A percentile compares a stretch with the other conserved stretches of the same genome.
Evolutionary conservation across 768 basidiomycete genomes (phyloP).

Genomic region (Mycena vulgaris): DNA sequence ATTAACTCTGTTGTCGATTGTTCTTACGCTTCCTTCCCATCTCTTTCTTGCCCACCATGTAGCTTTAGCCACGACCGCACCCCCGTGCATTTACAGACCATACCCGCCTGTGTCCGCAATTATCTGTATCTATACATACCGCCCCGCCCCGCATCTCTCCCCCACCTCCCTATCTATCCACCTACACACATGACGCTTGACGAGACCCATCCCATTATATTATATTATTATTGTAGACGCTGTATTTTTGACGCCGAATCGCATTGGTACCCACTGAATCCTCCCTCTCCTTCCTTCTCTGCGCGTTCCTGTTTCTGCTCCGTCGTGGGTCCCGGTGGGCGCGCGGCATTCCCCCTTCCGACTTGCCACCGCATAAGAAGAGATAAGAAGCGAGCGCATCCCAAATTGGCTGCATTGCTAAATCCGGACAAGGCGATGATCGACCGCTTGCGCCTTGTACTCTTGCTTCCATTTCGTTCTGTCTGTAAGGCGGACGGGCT

Average conservation of each 20-base stretch:
- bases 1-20: neutral
- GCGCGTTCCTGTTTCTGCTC: neutral
- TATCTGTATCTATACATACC: slow-evolving; percentile 42
- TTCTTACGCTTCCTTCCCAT: neutral
- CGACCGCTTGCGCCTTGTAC: too few species aligned
- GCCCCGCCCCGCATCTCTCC: neutral
- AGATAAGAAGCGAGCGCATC: too few species aligned
- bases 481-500: too few species aligned
- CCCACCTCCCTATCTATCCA: neutral
- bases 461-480: too few species aligned
- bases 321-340: neutral
- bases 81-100: slow-evolving; percentile 16
- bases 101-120: slow-evolving; percentile 28
- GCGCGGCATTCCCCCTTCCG: too few species aligned
- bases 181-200: slow-evolving; percentile 14
- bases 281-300: neutral
- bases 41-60: slow-evolving; percentile 29
- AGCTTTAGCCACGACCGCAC: slow-evolving; percentile 39
- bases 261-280: neutral
- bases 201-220: neutral
- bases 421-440: too few species aligned
- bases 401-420: too few species aligned
- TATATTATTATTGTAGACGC: slow-evolving; percentile 30
- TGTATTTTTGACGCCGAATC: slow-evolving; percentile 30
- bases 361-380: too few species aligned